phyloP scores from a whole-genome alignment of 139 green algal species.

The Marvania coccoides region DNA sequence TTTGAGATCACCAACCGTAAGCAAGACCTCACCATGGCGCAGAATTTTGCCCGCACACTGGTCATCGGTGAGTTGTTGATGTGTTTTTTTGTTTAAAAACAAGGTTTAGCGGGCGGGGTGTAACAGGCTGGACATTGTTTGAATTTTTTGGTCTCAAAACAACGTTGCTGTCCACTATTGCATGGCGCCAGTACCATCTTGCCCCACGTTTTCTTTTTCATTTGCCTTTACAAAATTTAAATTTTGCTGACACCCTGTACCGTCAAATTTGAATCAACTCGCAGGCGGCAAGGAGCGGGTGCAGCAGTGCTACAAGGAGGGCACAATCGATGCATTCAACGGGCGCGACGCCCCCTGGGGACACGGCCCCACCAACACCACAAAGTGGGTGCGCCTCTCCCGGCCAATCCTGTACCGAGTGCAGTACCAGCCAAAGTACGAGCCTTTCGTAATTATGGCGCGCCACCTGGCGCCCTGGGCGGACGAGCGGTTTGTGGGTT shows the following conservation, averaged over 20 bases:
- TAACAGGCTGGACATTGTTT: too few species aligned
- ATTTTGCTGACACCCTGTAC: too few species aligned
- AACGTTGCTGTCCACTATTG: too few species aligned
- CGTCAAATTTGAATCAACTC: too few species aligned
- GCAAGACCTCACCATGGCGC: conserved; percentile 5
- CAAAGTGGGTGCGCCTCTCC: not conserved
- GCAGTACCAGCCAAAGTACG: conserved; percentile 3
- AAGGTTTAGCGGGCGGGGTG: too few species aligned
- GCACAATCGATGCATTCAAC: conserved; percentile 6
- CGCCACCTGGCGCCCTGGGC: not conserved
- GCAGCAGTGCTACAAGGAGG: not conserved
- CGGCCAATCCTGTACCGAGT: not conserved
- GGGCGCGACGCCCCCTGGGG: conserved; percentile 4
- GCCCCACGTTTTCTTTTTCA: too few species aligned
- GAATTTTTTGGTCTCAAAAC: too few species aligned
- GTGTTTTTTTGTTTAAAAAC: too few species aligned
- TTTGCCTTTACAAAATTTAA: too few species aligned
- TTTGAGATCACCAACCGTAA: conserved; percentile 11
- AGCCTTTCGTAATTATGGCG: conserved; percentile 3
- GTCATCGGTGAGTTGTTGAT: too few species aligned
- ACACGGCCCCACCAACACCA: conserved; percentile 8
- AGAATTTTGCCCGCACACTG: conserved; percentile 8
- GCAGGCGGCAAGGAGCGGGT: not conserved
- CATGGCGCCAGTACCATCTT: too few species aligned
- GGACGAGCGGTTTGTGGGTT: conserved; percentile 8